Conservation (phyloP, 352 stramenopile species). For the Phytophthora foliorum region DNA sequence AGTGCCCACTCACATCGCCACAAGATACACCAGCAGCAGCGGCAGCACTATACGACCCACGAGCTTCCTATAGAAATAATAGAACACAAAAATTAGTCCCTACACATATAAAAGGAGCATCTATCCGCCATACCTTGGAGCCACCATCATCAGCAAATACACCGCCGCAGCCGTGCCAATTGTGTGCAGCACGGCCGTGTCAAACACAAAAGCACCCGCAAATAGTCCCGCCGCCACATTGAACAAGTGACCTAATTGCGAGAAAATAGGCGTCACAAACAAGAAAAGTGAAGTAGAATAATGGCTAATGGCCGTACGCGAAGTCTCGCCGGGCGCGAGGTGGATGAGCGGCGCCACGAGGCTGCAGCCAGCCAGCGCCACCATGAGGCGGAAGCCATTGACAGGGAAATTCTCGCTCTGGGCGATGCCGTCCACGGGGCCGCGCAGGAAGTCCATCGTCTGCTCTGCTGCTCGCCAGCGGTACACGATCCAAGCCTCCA, state of each 20-base stretch:
- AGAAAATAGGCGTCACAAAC: not conserved
- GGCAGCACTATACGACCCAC: conserved; percentile 74
- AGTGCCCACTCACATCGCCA: conserved; percentile 56
- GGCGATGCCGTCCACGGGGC: conserved; percentile 72
- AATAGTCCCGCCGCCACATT: conserved; percentile 73
- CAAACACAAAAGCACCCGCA: conserved; percentile 82
- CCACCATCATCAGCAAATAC: conserved; percentile 76
- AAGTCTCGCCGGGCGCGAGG: conserved; percentile 58
- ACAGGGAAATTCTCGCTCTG: conserved; percentile 80
- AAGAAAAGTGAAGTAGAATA: not conserved
- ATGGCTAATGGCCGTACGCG: conserved; percentile 48
- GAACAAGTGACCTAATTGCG: conserved; percentile 70
- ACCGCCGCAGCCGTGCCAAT: conserved; percentile 65
- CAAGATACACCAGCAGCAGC: conserved; percentile 74
- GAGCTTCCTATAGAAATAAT: conserved; percentile 48
- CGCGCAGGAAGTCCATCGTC: conserved; percentile 69
- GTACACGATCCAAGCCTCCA: conserved; percentile 27
- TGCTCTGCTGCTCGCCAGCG: conserved; percentile 20
- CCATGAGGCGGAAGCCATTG: conserved; percentile 81
- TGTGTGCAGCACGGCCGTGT: conserved; percentile 81
- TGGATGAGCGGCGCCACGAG: conserved; percentile 77
- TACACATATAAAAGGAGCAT: not conserved
- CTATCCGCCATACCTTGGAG: conserved; percentile 53
- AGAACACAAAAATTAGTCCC: conserved; percentile 5
- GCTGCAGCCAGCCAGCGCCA: conserved; percentile 73